Evolutionary conservation across 345 rosid species (phyloP), one percentile per base, ranked within the genome.

Genomic region (Arabis alpina): DNA sequence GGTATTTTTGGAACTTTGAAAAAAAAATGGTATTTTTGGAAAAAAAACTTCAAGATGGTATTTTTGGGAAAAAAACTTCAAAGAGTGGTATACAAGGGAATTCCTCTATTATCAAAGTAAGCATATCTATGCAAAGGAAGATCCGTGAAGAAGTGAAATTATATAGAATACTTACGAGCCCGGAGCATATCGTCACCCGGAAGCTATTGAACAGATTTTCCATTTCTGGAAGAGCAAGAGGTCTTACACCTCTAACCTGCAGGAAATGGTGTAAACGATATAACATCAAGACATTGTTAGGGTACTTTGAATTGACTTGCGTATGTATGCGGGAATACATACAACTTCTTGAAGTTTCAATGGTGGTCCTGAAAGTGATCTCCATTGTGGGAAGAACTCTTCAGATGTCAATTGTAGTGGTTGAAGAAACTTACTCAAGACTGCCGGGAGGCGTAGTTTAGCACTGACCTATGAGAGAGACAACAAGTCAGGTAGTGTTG

Each of bases 311-410:
- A 36, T 36, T 36, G 40, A 36, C 10, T 36, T 36, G 40, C 2
- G 40, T 36, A 36, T 8, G 40, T 36, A 36, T 36, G 40, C 64
- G 32, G 24, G 77, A 73, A 75, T 51, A 80, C 92, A 64, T 85
- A 95, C 99, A 79, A 95, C 99, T 92, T 95, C 99, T 81, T 95
- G 99, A 83, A 95, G 96, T 85, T 90, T 95, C 71, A 95, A 75
- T 19, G 98, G 98, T 67, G 97, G 97, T 43, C 99, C 99, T 19
- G 98, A 82, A 70, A 95, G 89, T 45, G 88, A 85, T 86, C 96
- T 88, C 99, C 99, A 95, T 77, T 95, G 98, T 24, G 92, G 86
- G 76, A 95, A 95, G 77, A 95, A 92, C 80, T 95, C 97, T 59
- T 92, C 97, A 47, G 87, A 65, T 50, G 98, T 80, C 51, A 95